phyloP scores from a whole-genome alignment of 768 basidiomycete species.

The Psilocybe tampanensis region DNA sequence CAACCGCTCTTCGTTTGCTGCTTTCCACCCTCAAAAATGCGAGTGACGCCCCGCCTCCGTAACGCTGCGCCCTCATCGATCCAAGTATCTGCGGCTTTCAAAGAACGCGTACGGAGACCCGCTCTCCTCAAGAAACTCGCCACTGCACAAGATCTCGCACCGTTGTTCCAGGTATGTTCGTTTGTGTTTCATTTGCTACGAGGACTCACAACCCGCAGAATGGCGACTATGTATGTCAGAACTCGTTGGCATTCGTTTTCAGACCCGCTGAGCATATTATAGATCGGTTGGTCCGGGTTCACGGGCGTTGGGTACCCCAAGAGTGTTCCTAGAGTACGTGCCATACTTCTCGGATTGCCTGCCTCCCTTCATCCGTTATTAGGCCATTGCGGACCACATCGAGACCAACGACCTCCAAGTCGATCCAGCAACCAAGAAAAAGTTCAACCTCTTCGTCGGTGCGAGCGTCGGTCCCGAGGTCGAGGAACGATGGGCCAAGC shows the following conservation, averaged over 20 bases:
- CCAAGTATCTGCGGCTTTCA: constrained; percentile 31
- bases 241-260: background rate
- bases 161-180: constrained; percentile 40
- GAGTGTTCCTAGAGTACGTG: constrained; percentile 40
- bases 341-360: background rate
- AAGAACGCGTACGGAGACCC: constrained; percentile 44
- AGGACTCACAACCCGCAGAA: constrained; percentile 28
- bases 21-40: no score
- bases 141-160: constrained; percentile 39
- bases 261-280: no score
- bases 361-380: no score
- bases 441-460: constrained; percentile 51
- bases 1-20: no score
- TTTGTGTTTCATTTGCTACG: background rate
- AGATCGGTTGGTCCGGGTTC: constrained; percentile 56
- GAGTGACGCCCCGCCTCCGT: constrained; percentile 13
- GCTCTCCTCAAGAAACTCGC: constrained; percentile 38
- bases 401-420: constrained; percentile 46
- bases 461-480: constrained; percentile 51
- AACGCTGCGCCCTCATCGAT: constrained; percentile 3
- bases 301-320: constrained; percentile 56
- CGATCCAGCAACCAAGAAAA: constrained; percentile 42
- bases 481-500: constrained; percentile 48
- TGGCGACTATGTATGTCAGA: constrained; percentile 44
- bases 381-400: constrained; percentile 50